A percentile compares a stretch with the other conserved stretches of the same genome.
Conservation (phyloP, 2,329 filamentous ascomycete genomes). For the Exophiala viscosa region DNA sequence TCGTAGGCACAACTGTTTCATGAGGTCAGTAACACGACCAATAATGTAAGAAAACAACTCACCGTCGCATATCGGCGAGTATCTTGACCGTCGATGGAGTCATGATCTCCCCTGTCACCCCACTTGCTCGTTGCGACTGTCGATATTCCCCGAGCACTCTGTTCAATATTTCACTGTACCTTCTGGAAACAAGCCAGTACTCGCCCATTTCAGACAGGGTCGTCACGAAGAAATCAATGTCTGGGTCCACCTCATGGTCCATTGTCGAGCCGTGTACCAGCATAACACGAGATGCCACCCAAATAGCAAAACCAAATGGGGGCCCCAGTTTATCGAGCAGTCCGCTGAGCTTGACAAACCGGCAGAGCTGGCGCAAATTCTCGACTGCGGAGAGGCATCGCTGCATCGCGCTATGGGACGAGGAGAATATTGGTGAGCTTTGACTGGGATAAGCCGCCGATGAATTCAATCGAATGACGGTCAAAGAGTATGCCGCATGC, state of each 20-base stretch:
- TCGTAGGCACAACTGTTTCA: constrained; percentile 46
- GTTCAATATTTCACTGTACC: constrained; percentile 75
- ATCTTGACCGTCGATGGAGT: constrained; percentile 83
- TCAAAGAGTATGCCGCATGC: constrained; percentile 85
- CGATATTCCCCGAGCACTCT: constrained; percentile 82
- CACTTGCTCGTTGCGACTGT: constrained; percentile 64
- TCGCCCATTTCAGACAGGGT: constrained; percentile 75
- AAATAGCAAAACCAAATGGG: constrained; percentile 86
- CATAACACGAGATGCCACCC: constrained; percentile 82
- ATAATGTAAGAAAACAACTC: constrained; percentile 53
- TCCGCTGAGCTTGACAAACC: constrained; percentile 70
- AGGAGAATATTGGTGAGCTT: constrained; percentile 81
- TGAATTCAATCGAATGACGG: constrained; percentile 84
- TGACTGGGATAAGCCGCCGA: constrained; percentile 90
- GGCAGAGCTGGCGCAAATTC: constrained; percentile 72
- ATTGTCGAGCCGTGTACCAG: constrained; percentile 89
- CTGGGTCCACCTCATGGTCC: constrained; percentile 74
- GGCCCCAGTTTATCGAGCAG: constrained; percentile 79
- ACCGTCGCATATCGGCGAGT: constrained; percentile 84
- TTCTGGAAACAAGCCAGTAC: constrained; percentile 79
- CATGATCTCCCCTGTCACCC: constrained; percentile 63
- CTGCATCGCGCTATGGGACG: constrained; percentile 80
- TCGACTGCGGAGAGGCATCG: constrained; percentile 79
- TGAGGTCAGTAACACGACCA: constrained; percentile 14
- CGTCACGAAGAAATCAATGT: constrained; percentile 77